Evolutionary conservation across 352 stramenopile genomes (phyloP).

Genomic region (Pythium aristosporum): DNA sequence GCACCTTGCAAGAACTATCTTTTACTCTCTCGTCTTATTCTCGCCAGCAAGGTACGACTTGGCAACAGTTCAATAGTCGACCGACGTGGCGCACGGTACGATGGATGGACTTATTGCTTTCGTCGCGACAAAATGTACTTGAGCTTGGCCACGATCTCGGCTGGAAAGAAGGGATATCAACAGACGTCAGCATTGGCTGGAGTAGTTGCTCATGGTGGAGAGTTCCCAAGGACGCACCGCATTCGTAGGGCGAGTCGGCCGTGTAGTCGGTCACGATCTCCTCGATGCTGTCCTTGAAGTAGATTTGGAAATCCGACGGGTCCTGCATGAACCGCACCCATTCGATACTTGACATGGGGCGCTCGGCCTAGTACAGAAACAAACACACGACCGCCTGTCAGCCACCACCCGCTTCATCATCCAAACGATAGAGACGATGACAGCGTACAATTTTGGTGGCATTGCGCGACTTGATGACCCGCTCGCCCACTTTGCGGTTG

Average conservation of each 20-base stretch:
- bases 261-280: conserved; percentile 89
- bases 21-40: conserved; percentile 1
- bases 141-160: conserved; percentile 88
- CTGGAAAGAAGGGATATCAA: conserved; percentile 27
- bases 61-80: not conserved
- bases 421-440: conserved; percentile 10
- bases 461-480: conserved; percentile 87
- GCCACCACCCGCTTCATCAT: not conserved
- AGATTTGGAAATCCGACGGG: conserved; percentile 87
- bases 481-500: conserved; percentile 89
- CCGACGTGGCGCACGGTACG: not conserved
- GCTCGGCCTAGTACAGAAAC: conserved; percentile 50
- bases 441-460: conserved; percentile 84
- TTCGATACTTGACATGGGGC: conserved; percentile 81
- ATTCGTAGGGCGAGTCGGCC: conserved; percentile 88
- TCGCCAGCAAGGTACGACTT: not conserved
- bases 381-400: not conserved
- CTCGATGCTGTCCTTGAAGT: conserved; percentile 87
- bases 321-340: conserved; percentile 88
- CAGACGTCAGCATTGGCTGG: not conserved
- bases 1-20: conserved; percentile 46
- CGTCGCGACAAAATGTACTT: conserved; percentile 88
- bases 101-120: conserved; percentile 39
- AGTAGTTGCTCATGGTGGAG: not conserved
- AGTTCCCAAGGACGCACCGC: conserved; percentile 44